A percentile compares a stretch with the other conserved stretches of the same genome.
Conservation (phyloP, 2,329 filamentous ascomycete genomes). For the Sporothrix schenckii region DNA sequence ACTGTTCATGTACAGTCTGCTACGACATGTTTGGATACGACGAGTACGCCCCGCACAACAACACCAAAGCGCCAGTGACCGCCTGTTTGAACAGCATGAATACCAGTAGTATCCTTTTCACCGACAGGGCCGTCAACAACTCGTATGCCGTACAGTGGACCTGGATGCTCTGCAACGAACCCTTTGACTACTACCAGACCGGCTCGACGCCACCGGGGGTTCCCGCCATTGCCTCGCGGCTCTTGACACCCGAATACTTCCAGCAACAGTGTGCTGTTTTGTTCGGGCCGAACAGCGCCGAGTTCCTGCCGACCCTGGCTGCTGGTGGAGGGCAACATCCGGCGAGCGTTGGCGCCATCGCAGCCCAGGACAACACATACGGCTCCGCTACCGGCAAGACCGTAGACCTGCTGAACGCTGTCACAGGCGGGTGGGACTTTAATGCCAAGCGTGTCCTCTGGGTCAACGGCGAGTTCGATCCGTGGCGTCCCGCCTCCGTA, state of each 20-base stretch:
- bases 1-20: not conserved
- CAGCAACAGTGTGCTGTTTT: constrained; percentile 58
- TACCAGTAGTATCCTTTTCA: constrained; percentile 52
- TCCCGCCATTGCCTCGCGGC: constrained; percentile 55
- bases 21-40: constrained; percentile 54
- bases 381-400: constrained; percentile 52
- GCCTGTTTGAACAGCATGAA: constrained; percentile 61
- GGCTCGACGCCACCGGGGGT: constrained; percentile 52
- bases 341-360: not conserved
- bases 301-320: not conserved
- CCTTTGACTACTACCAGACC: constrained; percentile 61
- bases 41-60: constrained; percentile 44
- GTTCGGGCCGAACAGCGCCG: constrained; percentile 51
- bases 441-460: constrained; percentile 59
- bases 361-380: constrained; percentile 42
- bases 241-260: constrained; percentile 56
- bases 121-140: constrained; percentile 54
- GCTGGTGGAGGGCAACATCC: not conserved
- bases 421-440: constrained; percentile 59
- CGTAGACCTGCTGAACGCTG: constrained; percentile 53
- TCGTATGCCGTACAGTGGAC: constrained; percentile 56
- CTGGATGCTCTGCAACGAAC: constrained; percentile 67
- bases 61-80: constrained; percentile 43
- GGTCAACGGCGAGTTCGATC: constrained; percentile 62
- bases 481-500: constrained; percentile 60